phyloP scores from a whole-genome alignment of 805 yeast species.

The Wickerhamiella cacticola region DNA sequence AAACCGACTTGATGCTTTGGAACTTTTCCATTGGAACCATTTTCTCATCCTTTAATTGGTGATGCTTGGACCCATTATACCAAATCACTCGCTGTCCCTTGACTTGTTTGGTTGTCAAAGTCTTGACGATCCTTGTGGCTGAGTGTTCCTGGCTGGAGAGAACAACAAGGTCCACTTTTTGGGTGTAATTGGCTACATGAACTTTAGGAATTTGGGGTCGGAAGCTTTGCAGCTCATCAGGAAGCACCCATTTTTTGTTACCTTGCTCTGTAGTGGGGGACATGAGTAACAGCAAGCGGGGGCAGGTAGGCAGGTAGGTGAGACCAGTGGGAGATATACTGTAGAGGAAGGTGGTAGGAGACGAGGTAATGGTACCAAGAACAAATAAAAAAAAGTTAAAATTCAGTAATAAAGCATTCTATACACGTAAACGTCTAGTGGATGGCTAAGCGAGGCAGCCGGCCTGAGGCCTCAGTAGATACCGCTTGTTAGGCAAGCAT shows the following conservation, averaged over 20 bases:
- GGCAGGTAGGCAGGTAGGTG: too few species aligned
- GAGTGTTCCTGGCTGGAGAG: neutral
- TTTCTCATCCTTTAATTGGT: neutral
- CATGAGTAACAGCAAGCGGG: neutral
- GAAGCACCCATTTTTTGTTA: neutral
- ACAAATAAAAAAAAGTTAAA: too few species aligned
- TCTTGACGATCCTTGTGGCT: neutral
- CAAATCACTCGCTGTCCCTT: neutral
- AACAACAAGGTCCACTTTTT: neutral
- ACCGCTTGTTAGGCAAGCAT: neutral
- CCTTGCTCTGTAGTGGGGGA: conserved; percentile 5
- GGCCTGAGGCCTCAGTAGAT: too few species aligned
- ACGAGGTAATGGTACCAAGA: too few species aligned
- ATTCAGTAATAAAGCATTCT: too few species aligned
- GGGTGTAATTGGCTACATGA: neutral
- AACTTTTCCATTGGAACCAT: neutral
- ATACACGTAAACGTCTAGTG: too few species aligned
- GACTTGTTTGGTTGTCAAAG: neutral
- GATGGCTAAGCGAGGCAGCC: too few species aligned
- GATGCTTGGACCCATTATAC: neutral
- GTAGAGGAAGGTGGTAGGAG: too few species aligned
- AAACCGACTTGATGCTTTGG: neutral
- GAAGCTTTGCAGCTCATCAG: neutral
- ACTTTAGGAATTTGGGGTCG: neutral
- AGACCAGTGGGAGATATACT: too few species aligned